Evolutionary conservation across 805 yeast genomes (phyloP), one percentile per base, ranked within the genome.

Genomic region (Wickerhamiella sorbophila): DNA sequence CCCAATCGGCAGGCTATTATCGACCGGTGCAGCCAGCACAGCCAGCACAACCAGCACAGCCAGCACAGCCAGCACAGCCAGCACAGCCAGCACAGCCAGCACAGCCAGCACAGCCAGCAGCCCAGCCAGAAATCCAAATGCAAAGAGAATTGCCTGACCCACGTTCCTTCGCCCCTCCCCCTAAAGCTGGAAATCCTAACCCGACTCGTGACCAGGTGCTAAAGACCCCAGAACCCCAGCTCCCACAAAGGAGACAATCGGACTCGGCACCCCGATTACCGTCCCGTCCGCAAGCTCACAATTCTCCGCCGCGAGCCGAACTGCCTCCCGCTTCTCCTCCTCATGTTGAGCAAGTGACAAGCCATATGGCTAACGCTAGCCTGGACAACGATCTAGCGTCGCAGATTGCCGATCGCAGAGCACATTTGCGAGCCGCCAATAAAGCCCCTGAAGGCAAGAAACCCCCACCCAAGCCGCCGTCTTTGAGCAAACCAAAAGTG

Each of bases 121-220:
- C 29, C 31, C 4, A n/a, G 20, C 32, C 24, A 32, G 17, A 31
- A 31, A n/a, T 36, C 9, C 31, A 41, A 43, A 42, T n/a, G n/a
- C n/a, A 33, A 4, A 43, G 51, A 6, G 49, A 52, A 0, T 31
- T 51, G 19, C 52, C 53, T 2, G 53, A 52, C 24, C 54, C 58
- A 1, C 27, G 43, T 18, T 34, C 52, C 5, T 55, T 53, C 40
- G 51, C 57, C 3, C 56, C 58, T 9, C 58, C 47, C 2, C 52
- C 45, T 17, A 40, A 31, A 6, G 21, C 42, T 17, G 45, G 40
- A 20, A 36, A 38, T 18, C 46, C 51, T 2, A 34, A 49, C 5
- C 46, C 47, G 26, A 32, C 15, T 12, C 42, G 33, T 19, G 41
- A 26, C 33, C 35, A 31, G 31, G 16, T 38, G 27, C 15, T 31